phyloP scores from a whole-genome alignment of 2,329 filamentous ascomycete genomes.

The Emericellopsis atlantica region DNA sequence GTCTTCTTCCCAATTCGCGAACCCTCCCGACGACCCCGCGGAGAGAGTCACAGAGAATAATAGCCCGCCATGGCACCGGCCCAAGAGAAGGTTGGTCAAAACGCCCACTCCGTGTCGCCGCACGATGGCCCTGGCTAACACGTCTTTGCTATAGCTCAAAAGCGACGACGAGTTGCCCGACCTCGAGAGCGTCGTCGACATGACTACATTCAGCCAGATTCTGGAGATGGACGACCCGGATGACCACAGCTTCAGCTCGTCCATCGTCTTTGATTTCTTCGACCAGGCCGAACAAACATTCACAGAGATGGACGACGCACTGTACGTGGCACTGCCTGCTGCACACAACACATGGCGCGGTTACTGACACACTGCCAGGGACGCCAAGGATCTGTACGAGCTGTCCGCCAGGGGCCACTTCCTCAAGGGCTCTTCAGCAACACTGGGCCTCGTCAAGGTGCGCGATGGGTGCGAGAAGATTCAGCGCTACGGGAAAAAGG shows the following conservation, averaged over 20 bases:
- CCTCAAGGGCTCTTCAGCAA: constrained; percentile 92
- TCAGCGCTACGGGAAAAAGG: constrained; percentile 76
- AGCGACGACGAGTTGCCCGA: background rate
- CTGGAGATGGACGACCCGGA: constrained; percentile 95
- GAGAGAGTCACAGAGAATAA: background rate
- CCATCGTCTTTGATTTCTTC: constrained; percentile 87
- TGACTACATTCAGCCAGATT: constrained; percentile 79
- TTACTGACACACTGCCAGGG: constrained; percentile 30
- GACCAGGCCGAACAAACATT: constrained; percentile 84
- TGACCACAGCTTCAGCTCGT: constrained; percentile 75
- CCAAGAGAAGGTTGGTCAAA: constrained; percentile 1
- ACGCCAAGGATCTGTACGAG: constrained; percentile 53
- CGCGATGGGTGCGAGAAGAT: constrained; percentile 94
- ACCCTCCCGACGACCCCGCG: background rate
- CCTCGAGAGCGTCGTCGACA: constrained; percentile 46
- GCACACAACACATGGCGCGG: no score
- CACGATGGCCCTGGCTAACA: background rate
- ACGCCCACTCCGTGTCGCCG: background rate
- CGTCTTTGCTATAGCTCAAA: background rate
- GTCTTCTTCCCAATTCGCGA: background rate
- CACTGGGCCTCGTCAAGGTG: constrained; percentile 80
- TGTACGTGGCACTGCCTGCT: constrained; percentile 49
- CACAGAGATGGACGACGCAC: constrained; percentile 62
- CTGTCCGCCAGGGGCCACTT: constrained; percentile 86
- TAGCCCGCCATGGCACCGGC: background rate